Conservation (phyloP, 1,284 basidiomycete species). For the Peniophora sp. region DNA sequence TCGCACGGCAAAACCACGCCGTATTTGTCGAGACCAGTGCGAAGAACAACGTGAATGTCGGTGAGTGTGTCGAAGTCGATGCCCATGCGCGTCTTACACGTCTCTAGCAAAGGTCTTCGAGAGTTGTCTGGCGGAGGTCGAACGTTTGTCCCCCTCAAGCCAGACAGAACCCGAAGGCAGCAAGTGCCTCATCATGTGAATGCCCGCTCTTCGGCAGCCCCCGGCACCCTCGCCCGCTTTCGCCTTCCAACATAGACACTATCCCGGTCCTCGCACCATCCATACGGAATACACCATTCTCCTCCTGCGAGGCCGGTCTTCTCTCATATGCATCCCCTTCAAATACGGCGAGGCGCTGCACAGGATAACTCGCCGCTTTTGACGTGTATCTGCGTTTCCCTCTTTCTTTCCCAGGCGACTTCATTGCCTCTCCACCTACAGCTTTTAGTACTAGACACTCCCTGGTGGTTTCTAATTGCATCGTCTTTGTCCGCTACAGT, state of each 20-base stretch:
- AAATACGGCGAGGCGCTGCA: constrained; percentile 2
- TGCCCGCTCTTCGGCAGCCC: constrained; percentile 5
- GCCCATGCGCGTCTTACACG: constrained; percentile 3
- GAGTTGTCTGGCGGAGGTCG: constrained; percentile 80
- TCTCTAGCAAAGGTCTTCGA: constrained; percentile 79
- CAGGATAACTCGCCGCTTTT: not conserved
- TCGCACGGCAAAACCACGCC: constrained; percentile 69
- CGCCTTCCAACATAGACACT: constrained; percentile 5
- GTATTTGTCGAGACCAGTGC: constrained; percentile 88
- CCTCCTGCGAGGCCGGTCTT: constrained; percentile 11
- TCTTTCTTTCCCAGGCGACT: not conserved
- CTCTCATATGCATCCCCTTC: constrained; percentile 9
- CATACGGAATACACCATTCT: constrained; percentile 2
- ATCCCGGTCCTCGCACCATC: not conserved
- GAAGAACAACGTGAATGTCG: constrained; percentile 83
- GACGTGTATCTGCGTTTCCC: not conserved
- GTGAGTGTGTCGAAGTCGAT: constrained; percentile 41
- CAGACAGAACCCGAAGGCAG: constrained; percentile 43
- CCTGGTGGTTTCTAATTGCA: constrained; percentile 25
- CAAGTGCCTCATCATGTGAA: constrained; percentile 67
- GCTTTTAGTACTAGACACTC: constrained; percentile 17
- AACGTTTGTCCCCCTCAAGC: constrained; percentile 53
- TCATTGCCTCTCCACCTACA: not conserved
- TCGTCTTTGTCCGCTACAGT: constrained; percentile 6
- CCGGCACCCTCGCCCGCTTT: not conserved